Percentiles rank a stretch among this genome's conserved stretches.
These are phyloP conservation scores for Cordia subcordata DNA, from an alignment of 257 asterid genomes.

Conservation along the genomic window DNA sequence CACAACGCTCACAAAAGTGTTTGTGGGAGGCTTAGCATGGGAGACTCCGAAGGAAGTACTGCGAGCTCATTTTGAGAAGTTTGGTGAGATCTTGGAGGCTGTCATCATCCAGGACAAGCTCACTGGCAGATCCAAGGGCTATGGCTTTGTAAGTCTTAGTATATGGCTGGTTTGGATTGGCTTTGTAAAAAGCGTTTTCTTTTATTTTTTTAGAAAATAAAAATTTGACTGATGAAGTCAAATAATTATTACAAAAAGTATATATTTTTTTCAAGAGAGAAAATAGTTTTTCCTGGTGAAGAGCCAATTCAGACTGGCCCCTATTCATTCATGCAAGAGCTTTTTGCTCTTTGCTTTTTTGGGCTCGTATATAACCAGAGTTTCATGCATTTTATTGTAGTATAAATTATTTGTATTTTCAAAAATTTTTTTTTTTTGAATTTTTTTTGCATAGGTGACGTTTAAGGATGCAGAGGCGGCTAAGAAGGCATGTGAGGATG, in stretches of 20 bases:
- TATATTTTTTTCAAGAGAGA: no score
- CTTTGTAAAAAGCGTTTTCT: no score
- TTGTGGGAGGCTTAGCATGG: slow-evolving; percentile 97
- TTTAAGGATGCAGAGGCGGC: slow-evolving; percentile 84
- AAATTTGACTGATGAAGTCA: no score
- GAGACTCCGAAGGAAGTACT: slow-evolving; percentile 82
- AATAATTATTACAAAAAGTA: no score
- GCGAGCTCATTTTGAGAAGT: slow-evolving; percentile 69
- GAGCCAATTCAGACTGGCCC: no score
- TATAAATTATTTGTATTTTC: not conserved
- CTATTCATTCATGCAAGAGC: no score
- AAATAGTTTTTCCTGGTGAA: no score
- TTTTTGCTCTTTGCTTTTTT: no score
- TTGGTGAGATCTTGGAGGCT: slow-evolving; percentile 86
- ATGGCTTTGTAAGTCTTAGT: slow-evolving; percentile 94
- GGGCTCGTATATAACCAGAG: no score
- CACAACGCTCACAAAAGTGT: slow-evolving; percentile 76
- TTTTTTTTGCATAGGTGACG: slow-evolving; percentile 52
- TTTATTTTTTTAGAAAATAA: no score
- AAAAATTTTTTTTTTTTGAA: not conserved
- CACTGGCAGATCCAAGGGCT: slow-evolving; percentile 98
- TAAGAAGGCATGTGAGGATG: slow-evolving; percentile 83
- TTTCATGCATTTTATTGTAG: not conserved
- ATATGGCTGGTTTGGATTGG: no score
- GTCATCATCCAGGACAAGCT: slow-evolving; percentile 88